Evolutionary conservation across 1,139 yeast species (phyloP).

Genomic region (Saccharomyces hybrid): DNA sequence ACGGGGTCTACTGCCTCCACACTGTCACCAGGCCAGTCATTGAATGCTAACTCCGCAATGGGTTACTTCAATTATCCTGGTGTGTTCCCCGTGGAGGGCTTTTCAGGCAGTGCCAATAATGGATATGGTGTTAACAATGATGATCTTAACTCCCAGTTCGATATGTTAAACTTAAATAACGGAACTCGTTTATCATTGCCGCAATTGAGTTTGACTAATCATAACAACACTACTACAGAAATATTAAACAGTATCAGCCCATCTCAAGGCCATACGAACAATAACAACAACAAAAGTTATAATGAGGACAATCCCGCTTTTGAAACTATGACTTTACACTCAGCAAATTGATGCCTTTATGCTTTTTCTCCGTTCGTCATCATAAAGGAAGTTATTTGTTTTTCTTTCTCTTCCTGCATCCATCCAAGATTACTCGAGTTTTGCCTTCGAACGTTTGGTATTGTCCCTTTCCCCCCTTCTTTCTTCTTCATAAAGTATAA

Average conservation of each 20-base stretch:
- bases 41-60: constrained; percentile 6
- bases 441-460: background rate
- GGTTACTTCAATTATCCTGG: constrained; percentile 30
- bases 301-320: background rate
- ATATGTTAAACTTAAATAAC: constrained; percentile 25
- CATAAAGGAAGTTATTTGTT: background rate
- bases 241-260: background rate
- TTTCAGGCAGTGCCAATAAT: constrained; percentile 9
- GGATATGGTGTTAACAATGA: constrained; percentile 17
- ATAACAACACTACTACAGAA: constrained; percentile 10
- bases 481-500: background rate
- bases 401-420: background rate
- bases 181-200: constrained; percentile 29
- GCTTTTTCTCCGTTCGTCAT: background rate
- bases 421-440: background rate
- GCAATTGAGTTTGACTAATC: constrained; percentile 24
- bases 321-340: background rate
- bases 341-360: background rate
- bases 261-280: background rate
- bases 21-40: constrained; percentile 2
- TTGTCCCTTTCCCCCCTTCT: background rate
- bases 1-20: constrained; percentile 1
- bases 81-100: constrained; percentile 20
- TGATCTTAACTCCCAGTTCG: constrained; percentile 27
- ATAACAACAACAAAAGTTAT: constrained; percentile 7